Conservation (phyloP, 75 land plant genomes). For the Chamaecyparis obtusa region DNA sequence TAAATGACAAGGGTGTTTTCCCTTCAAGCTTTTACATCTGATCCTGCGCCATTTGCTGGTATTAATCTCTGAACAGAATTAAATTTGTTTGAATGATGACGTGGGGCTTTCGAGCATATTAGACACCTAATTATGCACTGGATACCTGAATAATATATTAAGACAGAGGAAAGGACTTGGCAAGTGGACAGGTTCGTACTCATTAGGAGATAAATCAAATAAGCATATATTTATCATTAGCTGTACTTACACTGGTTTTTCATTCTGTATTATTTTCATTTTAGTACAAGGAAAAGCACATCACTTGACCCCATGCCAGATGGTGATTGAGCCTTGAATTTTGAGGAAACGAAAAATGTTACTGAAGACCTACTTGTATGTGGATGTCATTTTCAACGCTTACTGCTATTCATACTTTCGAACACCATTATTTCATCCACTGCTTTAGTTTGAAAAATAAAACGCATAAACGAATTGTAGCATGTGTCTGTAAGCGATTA, state of each 20-base stretch:
- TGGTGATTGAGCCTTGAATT: neutral
- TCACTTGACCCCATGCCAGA: no score
- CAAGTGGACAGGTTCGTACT: no score
- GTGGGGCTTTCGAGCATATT: neutral
- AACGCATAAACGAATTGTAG: no score
- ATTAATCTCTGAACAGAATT: neutral
- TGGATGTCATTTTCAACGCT: neutral
- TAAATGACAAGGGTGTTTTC: neutral
- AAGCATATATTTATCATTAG: neutral
- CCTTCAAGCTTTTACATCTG: neutral
- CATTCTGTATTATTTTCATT: neutral
- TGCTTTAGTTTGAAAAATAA: no score
- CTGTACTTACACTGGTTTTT: no score
- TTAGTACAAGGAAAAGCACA: neutral
- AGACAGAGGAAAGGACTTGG: no score
- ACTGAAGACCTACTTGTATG: neutral
- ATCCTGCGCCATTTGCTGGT: neutral
- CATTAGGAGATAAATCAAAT: no score
- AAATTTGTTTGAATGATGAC: neutral
- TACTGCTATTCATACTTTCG: neutral
- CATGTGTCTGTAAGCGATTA: no score
- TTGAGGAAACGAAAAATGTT: neutral
- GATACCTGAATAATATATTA: neutral
- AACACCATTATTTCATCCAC: neutral
- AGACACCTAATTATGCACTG: neutral